Percentiles rank a stretch among this genome's conserved stretches.
These are phyloP conservation scores for Aegle marmelos DNA, from an alignment of 345 rosid species.

Conservation along the genomic window DNA sequence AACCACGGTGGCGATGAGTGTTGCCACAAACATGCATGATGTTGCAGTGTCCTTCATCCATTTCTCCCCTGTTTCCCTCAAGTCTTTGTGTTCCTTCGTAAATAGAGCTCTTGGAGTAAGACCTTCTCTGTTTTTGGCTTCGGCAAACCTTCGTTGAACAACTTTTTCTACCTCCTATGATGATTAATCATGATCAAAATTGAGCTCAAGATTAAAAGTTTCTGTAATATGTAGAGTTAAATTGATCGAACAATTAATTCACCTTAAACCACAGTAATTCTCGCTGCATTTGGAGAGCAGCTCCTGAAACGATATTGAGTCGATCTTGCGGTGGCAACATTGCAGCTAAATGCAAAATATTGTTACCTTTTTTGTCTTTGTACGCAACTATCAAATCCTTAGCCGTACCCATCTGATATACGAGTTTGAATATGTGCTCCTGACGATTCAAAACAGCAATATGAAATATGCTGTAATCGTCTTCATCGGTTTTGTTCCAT, in stretches of 20 bases:
- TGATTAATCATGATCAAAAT: no score
- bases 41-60: conserved; percentile 1
- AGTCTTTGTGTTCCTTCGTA: background rate
- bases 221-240: no score
- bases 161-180: conserved; percentile 4
- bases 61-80: background rate
- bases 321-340: background rate
- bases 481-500: background rate
- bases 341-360: background rate
- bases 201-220: no score
- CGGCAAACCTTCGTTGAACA: background rate
- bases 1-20: conserved; percentile 4
- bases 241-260: background rate
- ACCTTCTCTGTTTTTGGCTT: background rate
- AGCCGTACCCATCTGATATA: background rate
- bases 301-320: background rate
- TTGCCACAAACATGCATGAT: conserved; percentile 15
- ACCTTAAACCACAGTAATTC: background rate
- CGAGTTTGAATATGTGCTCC: conserved; percentile 13
- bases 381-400: conserved; percentile 7
- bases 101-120: conserved; percentile 4
- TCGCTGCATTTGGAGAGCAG: background rate
- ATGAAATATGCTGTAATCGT: conserved; percentile 14
- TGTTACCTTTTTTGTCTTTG: background rate
- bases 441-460: conserved; percentile 7